Evolutionary conservation across 352 stramenopile genomes (phyloP).

Genomic region (Paralagenidium karlingii): DNA sequence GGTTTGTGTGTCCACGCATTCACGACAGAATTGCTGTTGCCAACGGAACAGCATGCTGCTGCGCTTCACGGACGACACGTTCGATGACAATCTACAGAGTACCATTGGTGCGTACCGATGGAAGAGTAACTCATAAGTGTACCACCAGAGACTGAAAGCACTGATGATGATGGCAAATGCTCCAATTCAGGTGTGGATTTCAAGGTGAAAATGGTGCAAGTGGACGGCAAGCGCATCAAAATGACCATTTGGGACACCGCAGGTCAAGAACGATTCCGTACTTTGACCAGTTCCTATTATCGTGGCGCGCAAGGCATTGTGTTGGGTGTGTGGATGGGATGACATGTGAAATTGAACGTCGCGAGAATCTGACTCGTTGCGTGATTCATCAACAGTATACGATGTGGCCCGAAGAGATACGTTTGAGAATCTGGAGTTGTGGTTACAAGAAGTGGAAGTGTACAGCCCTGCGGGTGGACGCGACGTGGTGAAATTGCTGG

Average conservation of each 20-base stretch:
- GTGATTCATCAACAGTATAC: constrained; percentile 80
- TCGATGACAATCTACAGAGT: constrained; percentile 96
- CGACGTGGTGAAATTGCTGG: constrained; percentile 95
- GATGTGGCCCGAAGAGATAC: constrained; percentile 94
- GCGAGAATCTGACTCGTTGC: not conserved
- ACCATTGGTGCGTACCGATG: constrained; percentile 98
- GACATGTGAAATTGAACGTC: not conserved
- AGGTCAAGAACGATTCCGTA: constrained; percentile 96
- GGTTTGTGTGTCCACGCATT: not conserved
- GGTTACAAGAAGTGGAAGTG: constrained; percentile 96
- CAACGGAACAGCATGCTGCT: constrained; percentile 92
- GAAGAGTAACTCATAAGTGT: too few species aligned
- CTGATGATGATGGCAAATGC: not conserved
- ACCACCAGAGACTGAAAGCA: too few species aligned
- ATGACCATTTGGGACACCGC: constrained; percentile 98
- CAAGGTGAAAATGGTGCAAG: constrained; percentile 97
- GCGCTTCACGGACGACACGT: constrained; percentile 96
- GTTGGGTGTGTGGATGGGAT: constrained; percentile 43
- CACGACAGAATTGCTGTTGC: too few species aligned
- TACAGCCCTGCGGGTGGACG: constrained; percentile 91
- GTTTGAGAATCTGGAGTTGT: constrained; percentile 96
- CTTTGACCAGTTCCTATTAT: constrained; percentile 96
- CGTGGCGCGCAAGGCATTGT: constrained; percentile 95
- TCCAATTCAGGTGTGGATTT: constrained; percentile 82
- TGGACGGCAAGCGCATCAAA: constrained; percentile 94